Base-by-base conservation (phyloP, 768 basidiomycete species). In the Boletus reticulatus region DNA sequence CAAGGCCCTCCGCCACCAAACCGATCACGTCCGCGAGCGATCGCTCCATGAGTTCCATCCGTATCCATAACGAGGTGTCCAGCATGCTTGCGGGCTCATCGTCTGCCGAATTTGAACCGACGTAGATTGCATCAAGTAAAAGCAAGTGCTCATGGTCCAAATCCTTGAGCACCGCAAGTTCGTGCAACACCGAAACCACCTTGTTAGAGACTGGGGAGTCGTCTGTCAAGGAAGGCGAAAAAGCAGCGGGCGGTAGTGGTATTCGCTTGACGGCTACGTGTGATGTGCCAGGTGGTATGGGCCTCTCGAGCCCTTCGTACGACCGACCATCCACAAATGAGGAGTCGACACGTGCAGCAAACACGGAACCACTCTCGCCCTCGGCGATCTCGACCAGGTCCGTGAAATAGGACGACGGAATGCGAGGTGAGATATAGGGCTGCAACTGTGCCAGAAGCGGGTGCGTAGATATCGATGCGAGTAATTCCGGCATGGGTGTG, bases 21-120 rank as follows among this genome's bases (percentile, higher is more conserved):
- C 76, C 82, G 16, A 93, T 77, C 44, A 94, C 80, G 67, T 94
- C 92, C 62, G 92, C 92, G 61, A 94, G 74, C 66, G 89, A 92
- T 58, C 90, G 79, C 63, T 92, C 89, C 91, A 94, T 92, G 32
- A 93, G 80, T 68, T 92, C 90, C 92, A 94, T 94, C 58, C 86
- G 76, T 47, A 94, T 86, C 92, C 92, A 94, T 37, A 94, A 70
- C 55, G 84, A 80, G 58, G 83, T 82, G 54, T 84, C 85, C 20
- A 72, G 60, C 8, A 29, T 34, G 4, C 31, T 27, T 4, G 57
- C 50, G 27, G 47, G 52, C 20, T 50, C 46, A 4, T 16, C 17
- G 20, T 55, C 55, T 50, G 43, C 38, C 7, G 56, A 31, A 17
- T 50, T 46, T 8, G 85, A 66, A 62, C 87, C 83, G 29, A 89